Base-by-base conservation (phyloP, 495 filamentous ascomycete genomes). In the Astrocystis sublimbata region DNA sequence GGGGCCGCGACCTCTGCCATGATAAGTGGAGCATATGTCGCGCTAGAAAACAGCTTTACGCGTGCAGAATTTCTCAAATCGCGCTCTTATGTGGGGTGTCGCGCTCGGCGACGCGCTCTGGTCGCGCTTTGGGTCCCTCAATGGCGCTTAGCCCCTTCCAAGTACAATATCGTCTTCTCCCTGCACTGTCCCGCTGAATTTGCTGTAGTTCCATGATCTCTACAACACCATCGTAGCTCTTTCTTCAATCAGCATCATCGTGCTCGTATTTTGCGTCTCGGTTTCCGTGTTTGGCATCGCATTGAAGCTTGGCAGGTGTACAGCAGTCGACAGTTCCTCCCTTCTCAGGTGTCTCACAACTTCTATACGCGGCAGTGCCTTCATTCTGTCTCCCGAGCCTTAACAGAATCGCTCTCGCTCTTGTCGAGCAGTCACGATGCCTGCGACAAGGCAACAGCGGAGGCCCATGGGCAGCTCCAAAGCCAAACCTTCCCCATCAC, bases 401-500 rank as follows among this genome's bases (percentile, higher is more conserved):
- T n/a, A n/a, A n/a, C n/a, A n/a, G n/a, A n/a, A n/a, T n/a, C n/a
- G n/a, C n/a, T n/a, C n/a, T 9, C 12, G 13, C 21, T 40, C 17
- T 35, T 54, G n/a, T 23, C 12, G 3, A 13, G 40, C 43, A 54
- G 30, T 56, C 28, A 52, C 43, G 19, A 63, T 63, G 61, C 60
- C 67, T 57, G 61, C 60, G 30, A 66, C 56, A 47, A 68, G 66
- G 62, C 70, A 70, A 58, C 70, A 64, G 35, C 70, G 65, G 31
- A 68, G 65, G 63, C 57, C 56, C 26, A 28, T 40, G 6, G 42
- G 59, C 45, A 61, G 58, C 26, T 46, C 65, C 30, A 68, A 66
- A 55, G 63, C 41, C 33, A 50, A 60, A 17, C 30, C 56, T 33
- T 17, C 65, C 36, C 62, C 68, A 13, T 45, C 63, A 21, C 45